phyloP scores from a whole-genome alignment of 139 green algal species.

The Coelastrella sp. region DNA sequence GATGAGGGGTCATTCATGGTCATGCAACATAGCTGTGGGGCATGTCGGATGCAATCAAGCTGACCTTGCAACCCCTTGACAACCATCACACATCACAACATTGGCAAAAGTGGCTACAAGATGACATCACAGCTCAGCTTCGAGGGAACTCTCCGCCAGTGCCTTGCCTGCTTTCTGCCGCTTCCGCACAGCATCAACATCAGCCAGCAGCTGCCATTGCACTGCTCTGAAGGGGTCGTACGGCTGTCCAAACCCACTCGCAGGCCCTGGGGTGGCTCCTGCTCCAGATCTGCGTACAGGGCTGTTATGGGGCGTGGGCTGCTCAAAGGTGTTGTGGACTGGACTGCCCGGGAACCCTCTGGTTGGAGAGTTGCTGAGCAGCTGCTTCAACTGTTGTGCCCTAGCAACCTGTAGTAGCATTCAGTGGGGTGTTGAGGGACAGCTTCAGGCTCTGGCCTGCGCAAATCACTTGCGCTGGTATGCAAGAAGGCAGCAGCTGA shows the following conservation, averaged over 20 bases:
- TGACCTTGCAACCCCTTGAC: too few relatives aligned
- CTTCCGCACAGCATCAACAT: constrained; percentile 54
- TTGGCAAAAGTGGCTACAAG: not conserved
- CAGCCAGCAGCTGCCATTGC: constrained; percentile 67
- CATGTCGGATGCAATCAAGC: too few relatives aligned
- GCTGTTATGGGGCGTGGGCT: not conserved
- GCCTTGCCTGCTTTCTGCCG: constrained; percentile 56
- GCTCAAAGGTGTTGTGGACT: not conserved
- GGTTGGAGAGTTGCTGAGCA: not conserved
- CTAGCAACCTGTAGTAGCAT: constrained; percentile 25
- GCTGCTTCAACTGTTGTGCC: constrained; percentile 7
- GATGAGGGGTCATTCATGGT: not conserved
- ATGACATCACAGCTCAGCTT: not conserved
- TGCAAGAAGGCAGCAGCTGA: not conserved
- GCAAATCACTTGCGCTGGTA: not conserved
- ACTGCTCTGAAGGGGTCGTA: constrained; percentile 57
- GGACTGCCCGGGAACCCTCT: not conserved
- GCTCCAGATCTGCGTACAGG: not conserved
- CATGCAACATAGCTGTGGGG: too few relatives aligned
- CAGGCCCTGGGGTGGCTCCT: not conserved
- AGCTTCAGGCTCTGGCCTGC: too few relatives aligned
- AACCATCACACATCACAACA: not conserved
- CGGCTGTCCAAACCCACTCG: not conserved
- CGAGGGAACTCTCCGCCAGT: not conserved
- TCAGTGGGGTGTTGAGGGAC: too few relatives aligned